phyloP scores from a whole-genome alignment of 1,284 basidiomycete species.

The Fomitopsis schrenkii region DNA sequence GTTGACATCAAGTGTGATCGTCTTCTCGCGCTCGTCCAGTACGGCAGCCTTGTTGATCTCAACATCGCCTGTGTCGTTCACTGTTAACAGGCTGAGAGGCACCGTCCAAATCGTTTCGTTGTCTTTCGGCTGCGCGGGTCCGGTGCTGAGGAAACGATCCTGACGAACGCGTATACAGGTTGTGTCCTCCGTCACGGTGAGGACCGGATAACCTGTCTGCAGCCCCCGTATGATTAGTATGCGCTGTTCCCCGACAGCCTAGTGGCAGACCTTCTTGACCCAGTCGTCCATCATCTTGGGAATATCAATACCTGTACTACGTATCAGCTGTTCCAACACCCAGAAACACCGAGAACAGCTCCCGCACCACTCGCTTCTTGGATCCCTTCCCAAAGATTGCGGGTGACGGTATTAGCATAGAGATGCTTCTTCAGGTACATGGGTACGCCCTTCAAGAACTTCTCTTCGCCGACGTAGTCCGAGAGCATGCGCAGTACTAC shows the following conservation, averaged over 20 bases:
- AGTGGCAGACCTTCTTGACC: slow-evolving; percentile 69
- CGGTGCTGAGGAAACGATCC: slow-evolving; percentile 91
- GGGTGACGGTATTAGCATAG: slow-evolving; percentile 83
- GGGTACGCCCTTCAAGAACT: slow-evolving; percentile 84
- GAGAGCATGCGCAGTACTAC: slow-evolving; percentile 91
- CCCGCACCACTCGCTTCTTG: slow-evolving; percentile 59
- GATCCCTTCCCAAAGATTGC: slow-evolving; percentile 90
- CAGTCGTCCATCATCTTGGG: slow-evolving; percentile 88
- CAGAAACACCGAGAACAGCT: background rate
- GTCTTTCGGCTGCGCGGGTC: slow-evolving; percentile 74
- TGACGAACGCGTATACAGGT: slow-evolving; percentile 78
- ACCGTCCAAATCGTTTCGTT: slow-evolving; percentile 91
- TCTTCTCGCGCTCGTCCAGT: slow-evolving; percentile 68
- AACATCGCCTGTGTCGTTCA: slow-evolving; percentile 54
- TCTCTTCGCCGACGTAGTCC: slow-evolving; percentile 85
- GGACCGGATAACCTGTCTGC: slow-evolving; percentile 82
- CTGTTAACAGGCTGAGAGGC: slow-evolving; percentile 76
- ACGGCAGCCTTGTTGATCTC: slow-evolving; percentile 63
- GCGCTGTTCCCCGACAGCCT: background rate
- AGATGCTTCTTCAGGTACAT: slow-evolving; percentile 88
- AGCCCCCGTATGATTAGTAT: background rate
- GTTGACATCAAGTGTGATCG: slow-evolving; percentile 65
- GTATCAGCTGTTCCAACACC: background rate
- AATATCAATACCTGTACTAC: slow-evolving; percentile 60
- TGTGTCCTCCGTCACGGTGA: slow-evolving; percentile 79